phyloP scores from a whole-genome alignment of 495 filamentous ascomycete genomes.

The Usnea hakonensis region DNA sequence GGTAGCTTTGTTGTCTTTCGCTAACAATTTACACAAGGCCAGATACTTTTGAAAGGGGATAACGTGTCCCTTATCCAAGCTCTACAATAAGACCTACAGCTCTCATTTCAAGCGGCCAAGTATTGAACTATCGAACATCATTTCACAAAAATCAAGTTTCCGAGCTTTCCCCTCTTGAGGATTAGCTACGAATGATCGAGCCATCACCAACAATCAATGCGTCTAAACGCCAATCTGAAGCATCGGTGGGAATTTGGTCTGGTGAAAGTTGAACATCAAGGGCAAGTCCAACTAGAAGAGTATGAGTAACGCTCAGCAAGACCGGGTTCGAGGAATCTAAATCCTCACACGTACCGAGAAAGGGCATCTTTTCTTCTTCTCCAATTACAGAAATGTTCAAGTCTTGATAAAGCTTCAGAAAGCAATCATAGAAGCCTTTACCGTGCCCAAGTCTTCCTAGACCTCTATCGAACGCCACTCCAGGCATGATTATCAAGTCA shows the following conservation, averaged over 20 bases:
- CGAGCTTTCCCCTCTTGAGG: no score
- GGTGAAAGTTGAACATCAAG: constrained; percentile 79
- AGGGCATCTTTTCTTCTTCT: constrained; percentile 42
- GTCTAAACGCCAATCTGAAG: constrained; percentile 60
- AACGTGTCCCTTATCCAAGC: constrained; percentile 93
- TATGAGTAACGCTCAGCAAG: constrained; percentile 6
- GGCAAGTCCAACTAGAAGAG: constrained; percentile 66
- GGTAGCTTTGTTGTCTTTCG: neutral
- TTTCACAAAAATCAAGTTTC: no score
- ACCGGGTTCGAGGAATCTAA: constrained; percentile 25
- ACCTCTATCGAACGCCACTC: constrained; percentile 77
- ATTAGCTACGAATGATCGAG: constrained; percentile 26
- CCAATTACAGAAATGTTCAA: constrained; percentile 27
- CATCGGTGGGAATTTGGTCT: constrained; percentile 55
- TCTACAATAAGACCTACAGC: constrained; percentile 42
- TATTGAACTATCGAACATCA: neutral
- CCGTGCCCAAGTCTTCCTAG: constrained; percentile 84
- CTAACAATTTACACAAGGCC: constrained; percentile 52
- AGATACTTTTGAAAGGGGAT: constrained; percentile 95
- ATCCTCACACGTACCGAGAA: constrained; percentile 45
- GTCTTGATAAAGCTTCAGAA: constrained; percentile 59
- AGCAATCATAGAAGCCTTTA: constrained; percentile 95
- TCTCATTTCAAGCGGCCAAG: neutral
- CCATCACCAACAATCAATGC: constrained; percentile 56
- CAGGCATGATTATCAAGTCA: constrained; percentile 86